Percentiles rank a stretch among this genome's conserved stretches.
Evolutionary conservation across 2,329 filamentous ascomycete species (phyloP).

Genomic region (Teratosphaeria pseudoeucalypti): DNA sequence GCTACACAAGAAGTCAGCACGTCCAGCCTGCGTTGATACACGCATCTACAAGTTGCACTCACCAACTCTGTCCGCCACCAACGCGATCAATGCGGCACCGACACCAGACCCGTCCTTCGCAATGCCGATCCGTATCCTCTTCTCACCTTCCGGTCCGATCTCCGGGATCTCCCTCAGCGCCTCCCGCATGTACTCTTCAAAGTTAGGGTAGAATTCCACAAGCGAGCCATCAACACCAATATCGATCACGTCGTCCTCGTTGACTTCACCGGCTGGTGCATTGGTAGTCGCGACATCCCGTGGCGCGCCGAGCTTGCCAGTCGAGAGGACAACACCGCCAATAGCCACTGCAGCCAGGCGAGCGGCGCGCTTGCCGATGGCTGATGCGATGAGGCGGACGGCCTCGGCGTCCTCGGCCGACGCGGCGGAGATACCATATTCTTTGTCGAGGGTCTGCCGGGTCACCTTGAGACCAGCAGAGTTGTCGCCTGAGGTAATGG

Average conservation of each 20-base stretch:
- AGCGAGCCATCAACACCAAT: constrained; percentile 90
- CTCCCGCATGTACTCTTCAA: constrained; percentile 78
- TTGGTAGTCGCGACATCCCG: constrained; percentile 18
- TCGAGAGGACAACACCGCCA: constrained; percentile 71
- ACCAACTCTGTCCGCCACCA: constrained; percentile 56
- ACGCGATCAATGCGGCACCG: constrained; percentile 88
- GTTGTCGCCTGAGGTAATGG: constrained; percentile 71
- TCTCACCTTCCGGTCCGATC: constrained; percentile 68
- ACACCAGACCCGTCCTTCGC: constrained; percentile 94
- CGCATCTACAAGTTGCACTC: background rate
- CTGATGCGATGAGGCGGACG: constrained; percentile 71
- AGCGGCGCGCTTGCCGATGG: constrained; percentile 80
- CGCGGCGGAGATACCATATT: constrained; percentile 65
- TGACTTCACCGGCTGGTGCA: constrained; percentile 17
- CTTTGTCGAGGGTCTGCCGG: constrained; percentile 65
- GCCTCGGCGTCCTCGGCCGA: constrained; percentile 77
- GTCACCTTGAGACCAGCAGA: constrained; percentile 61
- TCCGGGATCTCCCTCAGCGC: constrained; percentile 65
- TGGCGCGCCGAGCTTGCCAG: constrained; percentile 52
- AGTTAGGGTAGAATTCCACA: constrained; percentile 91
- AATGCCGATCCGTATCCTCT: constrained; percentile 84
- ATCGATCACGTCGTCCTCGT: constrained; percentile 64
- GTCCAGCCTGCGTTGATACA: background rate
- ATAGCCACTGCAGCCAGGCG: constrained; percentile 81
- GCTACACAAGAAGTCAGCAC: background rate